Evolutionary conservation across 2,329 filamentous ascomycete genomes (phyloP), one percentile per base, ranked within the genome.

Genomic region (Leptographium lundbergii): DNA sequence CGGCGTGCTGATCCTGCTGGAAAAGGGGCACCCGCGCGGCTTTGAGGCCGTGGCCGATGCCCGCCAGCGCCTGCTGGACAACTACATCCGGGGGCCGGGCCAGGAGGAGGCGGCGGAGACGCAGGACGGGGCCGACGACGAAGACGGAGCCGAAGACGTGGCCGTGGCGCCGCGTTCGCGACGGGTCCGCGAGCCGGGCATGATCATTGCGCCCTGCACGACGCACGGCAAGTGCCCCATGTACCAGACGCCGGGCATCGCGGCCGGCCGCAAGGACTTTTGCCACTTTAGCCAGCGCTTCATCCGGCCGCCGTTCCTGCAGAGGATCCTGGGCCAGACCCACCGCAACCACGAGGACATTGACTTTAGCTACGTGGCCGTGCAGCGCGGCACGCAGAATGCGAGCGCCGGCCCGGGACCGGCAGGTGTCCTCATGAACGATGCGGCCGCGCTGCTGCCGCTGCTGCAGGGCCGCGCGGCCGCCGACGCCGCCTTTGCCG

Each of bases 231-330:
- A 80, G 60, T 99, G 94, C 65, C 94, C 94, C 0, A 95, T 99
- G 88, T 96, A 96, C 69, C 76, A 79, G 24, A 77, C 78, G 0
- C 79, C 86, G 0, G 90, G 91, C 0, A 77, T 86, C 58, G 84
- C 82, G 58, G 75, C 75, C 32, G 89, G 91, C 6, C 83, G 92
- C 59, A 91, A 91, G 66, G 91, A 97, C 68, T 94, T 87, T 68
- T 99, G 94, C 71, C 88, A 87, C 70, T 97, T 99, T 71, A 81
- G 79, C 62, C 94, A 99, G 73, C 84, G 94, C 54, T 97, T 89
- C 69, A 87, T 91, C 56, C 84, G 91, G 0, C 94, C 94, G 0
- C 75, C 77, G 0, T 96, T 91, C 70, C 78, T 96, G 59, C 90
- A 95, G 69, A 81, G 81, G 54, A 79, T 97, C 54, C 75, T 95